Percentiles rank a stretch among this genome's conserved stretches.
phyloP scores from a whole-genome alignment of 768 basidiomycete genomes.

The Cystobasidium tubakii region DNA sequence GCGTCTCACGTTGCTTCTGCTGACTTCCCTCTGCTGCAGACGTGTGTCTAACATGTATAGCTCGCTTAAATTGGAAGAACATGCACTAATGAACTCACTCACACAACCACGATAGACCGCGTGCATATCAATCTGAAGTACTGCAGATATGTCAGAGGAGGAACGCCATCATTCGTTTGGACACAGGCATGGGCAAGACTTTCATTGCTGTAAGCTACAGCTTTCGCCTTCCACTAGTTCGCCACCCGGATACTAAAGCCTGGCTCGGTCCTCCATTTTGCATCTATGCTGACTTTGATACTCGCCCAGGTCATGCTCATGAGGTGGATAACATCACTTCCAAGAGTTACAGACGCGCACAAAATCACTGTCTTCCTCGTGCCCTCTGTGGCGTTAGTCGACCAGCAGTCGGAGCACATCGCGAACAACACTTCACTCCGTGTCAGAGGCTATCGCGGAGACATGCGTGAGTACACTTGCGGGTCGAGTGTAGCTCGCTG shows the following conservation, averaged over 20 bases:
- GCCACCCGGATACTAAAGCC: neutral
- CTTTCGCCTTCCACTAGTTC: neutral
- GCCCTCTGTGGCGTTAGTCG: slow-evolving; percentile 75
- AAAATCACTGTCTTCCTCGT: slow-evolving; percentile 67
- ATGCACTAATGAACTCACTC: neutral
- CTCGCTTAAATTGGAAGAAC: neutral
- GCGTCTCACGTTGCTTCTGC: no score
- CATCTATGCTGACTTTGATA: no score
- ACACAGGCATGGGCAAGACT: slow-evolving; percentile 34
- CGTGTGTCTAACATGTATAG: neutral
- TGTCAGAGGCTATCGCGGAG: slow-evolving; percentile 65
- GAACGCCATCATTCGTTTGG: slow-evolving; percentile 32
- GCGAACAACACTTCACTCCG: slow-evolving; percentile 59
- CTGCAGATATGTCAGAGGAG: slow-evolving; percentile 29
- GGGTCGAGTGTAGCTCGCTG: no score
- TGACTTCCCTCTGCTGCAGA: no score
- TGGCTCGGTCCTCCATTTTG: no score
- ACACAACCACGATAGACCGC: neutral
- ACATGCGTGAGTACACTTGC: slow-evolving; percentile 54
- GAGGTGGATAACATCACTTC: slow-evolving; percentile 11
- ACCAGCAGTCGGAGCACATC: slow-evolving; percentile 58
- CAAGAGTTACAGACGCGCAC: slow-evolving; percentile 6
- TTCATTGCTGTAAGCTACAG: slow-evolving; percentile 33
- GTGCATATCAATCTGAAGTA: slow-evolving; percentile 32
- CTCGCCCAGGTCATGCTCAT: slow-evolving; percentile 29